Base-by-base conservation (phyloP, 306 rosid genomes). In the Canavalia ensiformis region DNA sequence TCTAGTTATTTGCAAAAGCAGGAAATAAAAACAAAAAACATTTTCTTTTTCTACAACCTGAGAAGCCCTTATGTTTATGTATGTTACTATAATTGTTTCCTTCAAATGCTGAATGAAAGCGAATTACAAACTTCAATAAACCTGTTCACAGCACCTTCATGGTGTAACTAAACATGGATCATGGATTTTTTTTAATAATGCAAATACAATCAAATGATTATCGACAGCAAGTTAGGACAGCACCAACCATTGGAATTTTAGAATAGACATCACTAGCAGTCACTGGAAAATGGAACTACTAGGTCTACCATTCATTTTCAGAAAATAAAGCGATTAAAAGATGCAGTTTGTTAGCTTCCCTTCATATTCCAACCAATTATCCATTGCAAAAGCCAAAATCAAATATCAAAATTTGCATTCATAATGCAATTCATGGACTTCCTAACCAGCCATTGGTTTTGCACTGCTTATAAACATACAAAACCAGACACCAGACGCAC, bases 401-500 rank as follows among this genome's bases (percentile, higher is more conserved):
- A 59, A 60, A 72, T 29, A 57, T 72, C 13, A 18, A 56, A 18
- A 69, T 58, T 34, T 70, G 37, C 58, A 51, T 0, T 28, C 8
- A 44, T 58, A 45, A 34, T 25, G 47, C 45, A 62, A 44, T 60
- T 59, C 12, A n/a, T 34, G 8, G 41, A 13, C 39, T 52, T 54
- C 11, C 25, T 4, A 13, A 13, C 41, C 25, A 81, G 35, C 54
- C 68, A 68, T 8, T 78, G 50, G 34, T 49, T 62, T 49, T 62
- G 58, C 39, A 8, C 47, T 33, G 31, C 3, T 51, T 71, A n/a
- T 33, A 5, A 34, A 71, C 47, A 50, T 7, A 33, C 45, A 31
- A 71, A 8, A 50, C 76, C 46, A 13, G 44, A 33, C 33, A 51
- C 45, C 44, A 33, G 12, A 70, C 1, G 46, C 18, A 11, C 4